Evolutionary conservation across 305 asterid species (phyloP).

Genomic region (Coffea humblotiana): DNA sequence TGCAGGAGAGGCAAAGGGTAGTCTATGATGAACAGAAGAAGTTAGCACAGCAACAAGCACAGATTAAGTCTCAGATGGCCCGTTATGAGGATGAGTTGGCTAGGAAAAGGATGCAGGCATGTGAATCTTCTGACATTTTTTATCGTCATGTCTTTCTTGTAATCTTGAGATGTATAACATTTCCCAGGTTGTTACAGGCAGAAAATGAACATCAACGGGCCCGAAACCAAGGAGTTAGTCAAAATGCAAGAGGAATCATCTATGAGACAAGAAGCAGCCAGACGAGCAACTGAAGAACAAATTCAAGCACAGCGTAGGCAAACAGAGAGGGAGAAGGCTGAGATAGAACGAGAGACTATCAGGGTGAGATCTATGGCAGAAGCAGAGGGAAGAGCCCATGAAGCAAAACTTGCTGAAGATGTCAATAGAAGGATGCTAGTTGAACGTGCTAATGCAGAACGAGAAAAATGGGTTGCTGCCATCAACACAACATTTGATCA

Average conservation of each 20-base stretch:
- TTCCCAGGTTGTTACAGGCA: constrained; percentile 50
- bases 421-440: constrained; percentile 74
- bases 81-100: constrained; percentile 91
- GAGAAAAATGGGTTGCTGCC: constrained; percentile 92
- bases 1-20: constrained; percentile 88
- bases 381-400: constrained; percentile 98
- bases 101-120: constrained; percentile 96
- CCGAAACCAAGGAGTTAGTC: constrained; percentile 90
- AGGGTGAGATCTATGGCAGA: constrained; percentile 76
- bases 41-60: constrained; percentile 87
- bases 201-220: constrained; percentile 90
- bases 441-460: constrained; percentile 86
- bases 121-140: constrained; percentile 21
- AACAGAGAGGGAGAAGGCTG: constrained; percentile 85
- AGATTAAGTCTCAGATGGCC: constrained; percentile 88
- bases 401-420: constrained; percentile 92
- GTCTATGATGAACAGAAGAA: constrained; percentile 86
- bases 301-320: constrained; percentile 95
- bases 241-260: constrained; percentile 98
- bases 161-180: not conserved
- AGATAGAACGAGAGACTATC: constrained; percentile 86
- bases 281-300: constrained; percentile 96
- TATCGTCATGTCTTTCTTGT: not conserved
- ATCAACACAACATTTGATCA: constrained; percentile 92
- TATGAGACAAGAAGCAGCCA: constrained; percentile 87